Conservation (phyloP, 441 rosid genomes). For the Pelargonium myrrhifolium region DNA sequence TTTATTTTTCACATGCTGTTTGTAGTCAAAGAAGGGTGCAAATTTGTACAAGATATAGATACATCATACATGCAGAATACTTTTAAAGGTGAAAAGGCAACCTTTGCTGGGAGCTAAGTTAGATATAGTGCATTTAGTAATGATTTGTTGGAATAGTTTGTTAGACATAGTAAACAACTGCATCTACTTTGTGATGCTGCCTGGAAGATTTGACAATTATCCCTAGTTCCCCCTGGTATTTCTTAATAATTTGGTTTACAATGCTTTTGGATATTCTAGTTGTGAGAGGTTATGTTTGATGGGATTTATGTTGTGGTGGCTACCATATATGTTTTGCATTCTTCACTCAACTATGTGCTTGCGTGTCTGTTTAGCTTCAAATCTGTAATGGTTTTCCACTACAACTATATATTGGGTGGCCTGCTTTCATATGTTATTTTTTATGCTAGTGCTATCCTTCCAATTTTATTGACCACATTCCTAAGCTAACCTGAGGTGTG, state of each 20-base stretch:
- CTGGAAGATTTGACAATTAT: too few species aligned
- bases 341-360: too few species aligned
- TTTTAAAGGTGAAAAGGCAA: neutral
- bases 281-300: neutral
- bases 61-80: too few species aligned
- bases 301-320: neutral
- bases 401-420: neutral
- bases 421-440: neutral
- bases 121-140: too few species aligned
- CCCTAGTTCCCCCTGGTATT: neutral
- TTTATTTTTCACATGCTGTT: neutral
- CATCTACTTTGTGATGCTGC: too few species aligned
- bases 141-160: too few species aligned
- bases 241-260: neutral
- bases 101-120: neutral
- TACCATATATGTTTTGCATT: too few species aligned
- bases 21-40: neutral
- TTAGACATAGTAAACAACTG: too few species aligned
- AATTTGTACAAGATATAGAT: too few species aligned
- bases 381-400: too few species aligned
- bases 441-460: neutral
- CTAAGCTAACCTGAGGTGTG: conserved; percentile 2
- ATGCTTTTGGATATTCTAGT: neutral
- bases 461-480: neutral
- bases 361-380: too few species aligned